Percentiles rank a stretch among this genome's conserved stretches.
These are phyloP conservation scores for Annulohypoxylon maeteangense DNA, from an alignment of 495 filamentous ascomycete species.

Conservation along the genomic window DNA sequence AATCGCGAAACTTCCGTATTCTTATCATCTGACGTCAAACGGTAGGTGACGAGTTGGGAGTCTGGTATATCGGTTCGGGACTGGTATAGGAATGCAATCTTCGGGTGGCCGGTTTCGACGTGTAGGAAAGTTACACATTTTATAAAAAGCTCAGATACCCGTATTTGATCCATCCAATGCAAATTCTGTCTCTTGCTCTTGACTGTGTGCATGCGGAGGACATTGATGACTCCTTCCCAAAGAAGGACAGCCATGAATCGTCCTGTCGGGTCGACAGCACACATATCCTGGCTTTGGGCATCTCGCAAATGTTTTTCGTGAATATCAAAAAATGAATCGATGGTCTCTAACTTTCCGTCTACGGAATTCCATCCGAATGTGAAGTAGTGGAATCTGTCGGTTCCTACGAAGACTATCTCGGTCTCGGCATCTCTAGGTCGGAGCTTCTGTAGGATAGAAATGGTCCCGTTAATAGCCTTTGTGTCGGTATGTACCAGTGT, in stretches of 20 bases:
- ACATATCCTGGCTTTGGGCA: conserved; percentile 77
- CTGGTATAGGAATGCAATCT: conserved; percentile 85
- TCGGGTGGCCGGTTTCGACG: conserved; percentile 75
- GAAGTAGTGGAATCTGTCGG: conserved; percentile 89
- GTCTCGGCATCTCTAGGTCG: conserved; percentile 76
- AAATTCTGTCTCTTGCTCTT: conserved; percentile 67
- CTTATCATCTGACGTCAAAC: conserved; percentile 63
- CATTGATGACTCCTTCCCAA: conserved; percentile 87
- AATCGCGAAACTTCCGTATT: conserved; percentile 57
- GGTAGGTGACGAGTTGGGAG: conserved; percentile 69
- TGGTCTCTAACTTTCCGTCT: conserved; percentile 70
- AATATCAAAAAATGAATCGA: conserved; percentile 75
- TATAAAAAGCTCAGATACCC: conserved; percentile 89
- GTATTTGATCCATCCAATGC: conserved; percentile 73
- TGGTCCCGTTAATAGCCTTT: conserved; percentile 78
- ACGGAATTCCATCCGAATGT: conserved; percentile 82
- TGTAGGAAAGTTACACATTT: conserved; percentile 84
- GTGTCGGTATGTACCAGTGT: conserved; percentile 67
- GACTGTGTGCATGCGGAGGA: conserved; percentile 66
- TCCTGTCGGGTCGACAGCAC: conserved; percentile 83
- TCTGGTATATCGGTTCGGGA: conserved; percentile 71
- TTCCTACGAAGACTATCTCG: conserved; percentile 93
- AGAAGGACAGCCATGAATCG: conserved; percentile 85
- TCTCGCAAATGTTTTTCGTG: conserved; percentile 84
- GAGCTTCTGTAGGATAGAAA: conserved; percentile 86